Percentiles rank a stretch among this genome's conserved stretches.
Evolutionary conservation across 306 rosid genomes (phyloP).

Genomic region (Cucurbita argyrosperma): DNA sequence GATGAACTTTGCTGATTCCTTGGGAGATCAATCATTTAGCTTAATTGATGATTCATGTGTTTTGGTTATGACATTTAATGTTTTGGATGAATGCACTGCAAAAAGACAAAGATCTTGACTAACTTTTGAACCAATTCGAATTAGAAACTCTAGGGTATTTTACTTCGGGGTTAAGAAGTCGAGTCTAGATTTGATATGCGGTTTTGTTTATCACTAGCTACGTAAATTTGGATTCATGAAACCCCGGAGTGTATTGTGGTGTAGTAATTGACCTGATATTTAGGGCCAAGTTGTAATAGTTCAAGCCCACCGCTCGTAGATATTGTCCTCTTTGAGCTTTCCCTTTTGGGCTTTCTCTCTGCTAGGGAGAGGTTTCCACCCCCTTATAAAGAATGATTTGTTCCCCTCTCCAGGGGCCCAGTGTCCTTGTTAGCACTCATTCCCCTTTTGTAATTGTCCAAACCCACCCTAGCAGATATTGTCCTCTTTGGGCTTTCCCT

Average conservation of each 20-base stretch:
- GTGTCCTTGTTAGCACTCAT: too few species aligned
- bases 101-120: not conserved
- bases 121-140: not conserved
- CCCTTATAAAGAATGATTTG: too few species aligned
- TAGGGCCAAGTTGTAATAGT: not conserved
- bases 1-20: too few species aligned
- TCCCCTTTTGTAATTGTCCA: too few species aligned
- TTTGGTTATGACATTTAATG: not conserved
- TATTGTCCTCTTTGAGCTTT: too few species aligned
- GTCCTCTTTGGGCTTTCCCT: too few species aligned
- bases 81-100: not conserved
- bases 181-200: not conserved
- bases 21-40: not conserved
- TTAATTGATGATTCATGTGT: not conserved
- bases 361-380: too few species aligned
- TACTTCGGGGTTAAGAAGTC: not conserved
- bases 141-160: not conserved
- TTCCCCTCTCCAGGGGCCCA: too few species aligned
- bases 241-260: not conserved
- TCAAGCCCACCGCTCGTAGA: too few species aligned
- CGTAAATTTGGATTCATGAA: not conserved
- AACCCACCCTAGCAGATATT: too few species aligned
- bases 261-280: not conserved
- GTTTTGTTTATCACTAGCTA: not conserved
- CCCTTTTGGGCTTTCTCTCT: too few species aligned